Evolutionary conservation across 1,139 yeast genomes (phyloP), one percentile per base, ranked within the genome.

Genomic region (Taiozyma onychis): DNA sequence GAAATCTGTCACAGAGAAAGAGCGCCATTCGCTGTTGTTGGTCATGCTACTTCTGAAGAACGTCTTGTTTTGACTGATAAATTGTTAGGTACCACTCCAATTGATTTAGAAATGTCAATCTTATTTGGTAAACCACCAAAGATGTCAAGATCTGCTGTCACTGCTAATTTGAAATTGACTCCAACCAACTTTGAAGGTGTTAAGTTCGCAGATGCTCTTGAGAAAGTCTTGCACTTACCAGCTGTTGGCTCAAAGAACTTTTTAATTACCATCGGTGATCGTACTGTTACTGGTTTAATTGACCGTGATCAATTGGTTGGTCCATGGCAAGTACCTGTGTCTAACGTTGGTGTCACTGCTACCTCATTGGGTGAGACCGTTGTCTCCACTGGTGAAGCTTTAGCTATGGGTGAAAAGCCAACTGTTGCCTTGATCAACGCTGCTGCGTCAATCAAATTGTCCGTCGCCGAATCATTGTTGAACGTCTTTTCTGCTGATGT

Each of bases 281-380:
- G 99, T 72, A 80, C 95, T 32, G 95, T 95, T 54, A 93, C 98
- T 42, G 99, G 99, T 46, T 79, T 95, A 60, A 88, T 93, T 55
- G 98, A 95, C 64, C 85, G 99, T 67, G 99, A 95, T 67, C 99
- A 95, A 74, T 86, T 91, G 86, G 98, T 95, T 54, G 99, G 99
- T 44, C 99, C 99, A 64, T 95, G 99, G 98, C 99, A 95, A 76
- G 91, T 87, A 6, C 99, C 99, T 44, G 99, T 95, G 26, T 95
- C 99, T n/a, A 98, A 95, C 68, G 97, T 90, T 51, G 99, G 97
- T 69, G 97, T 93, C 50, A 91, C 99, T 21, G 85, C 88, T 53
- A 85, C 98, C 0, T 88, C 97, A 3, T 77, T 89, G 49, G 97
- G 96, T 60, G 86, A 83, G 49, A 74, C 77, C 8, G 71, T 87